Conservation (phyloP, 164 flowering plant genomes). For the Vitis amurensis region DNA sequence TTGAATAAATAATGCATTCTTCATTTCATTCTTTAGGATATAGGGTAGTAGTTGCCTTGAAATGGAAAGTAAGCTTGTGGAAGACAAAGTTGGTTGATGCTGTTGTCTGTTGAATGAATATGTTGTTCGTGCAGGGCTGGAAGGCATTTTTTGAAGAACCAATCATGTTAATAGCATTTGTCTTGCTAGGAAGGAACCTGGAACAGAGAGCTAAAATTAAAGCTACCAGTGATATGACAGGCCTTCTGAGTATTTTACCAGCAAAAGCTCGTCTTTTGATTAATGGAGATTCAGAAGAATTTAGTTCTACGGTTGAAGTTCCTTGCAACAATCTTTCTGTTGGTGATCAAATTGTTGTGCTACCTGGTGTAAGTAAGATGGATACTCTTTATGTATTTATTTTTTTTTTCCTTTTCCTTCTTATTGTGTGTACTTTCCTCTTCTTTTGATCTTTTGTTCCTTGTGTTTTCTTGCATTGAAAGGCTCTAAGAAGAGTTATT, state of each 20-base stretch:
- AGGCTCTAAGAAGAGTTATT: neutral
- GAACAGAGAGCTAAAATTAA: conserved; percentile 96
- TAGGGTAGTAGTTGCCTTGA: neutral
- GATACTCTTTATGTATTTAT: neutral
- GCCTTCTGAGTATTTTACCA: conserved; percentile 81
- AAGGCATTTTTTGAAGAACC: conserved; percentile 98
- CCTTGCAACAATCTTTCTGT: conserved; percentile 72
- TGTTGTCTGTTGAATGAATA: conserved; percentile 6
- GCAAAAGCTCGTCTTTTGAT: conserved; percentile 92
- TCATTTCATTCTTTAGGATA: neutral
- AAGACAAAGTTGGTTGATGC: neutral
- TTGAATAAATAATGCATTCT: conserved; percentile 5
- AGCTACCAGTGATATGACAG: conserved; percentile 97
- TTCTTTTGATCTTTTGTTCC: neutral
- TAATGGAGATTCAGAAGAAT: conserved; percentile 37
- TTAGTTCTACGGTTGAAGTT: conserved; percentile 72
- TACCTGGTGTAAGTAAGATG: conserved; percentile 83
- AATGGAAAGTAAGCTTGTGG: neutral
- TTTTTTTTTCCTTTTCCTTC: too few relatives aligned
- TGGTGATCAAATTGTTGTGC: conserved; percentile 79
- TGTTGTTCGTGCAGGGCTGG: conserved; percentile 82
- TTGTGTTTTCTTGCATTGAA: neutral
- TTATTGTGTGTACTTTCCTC: neutral
- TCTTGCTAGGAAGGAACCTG: conserved; percentile 91
- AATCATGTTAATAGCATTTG: conserved; percentile 94